Evolutionary conservation across 306 rosid species (phyloP).

Genomic region (Fagus crenata): DNA sequence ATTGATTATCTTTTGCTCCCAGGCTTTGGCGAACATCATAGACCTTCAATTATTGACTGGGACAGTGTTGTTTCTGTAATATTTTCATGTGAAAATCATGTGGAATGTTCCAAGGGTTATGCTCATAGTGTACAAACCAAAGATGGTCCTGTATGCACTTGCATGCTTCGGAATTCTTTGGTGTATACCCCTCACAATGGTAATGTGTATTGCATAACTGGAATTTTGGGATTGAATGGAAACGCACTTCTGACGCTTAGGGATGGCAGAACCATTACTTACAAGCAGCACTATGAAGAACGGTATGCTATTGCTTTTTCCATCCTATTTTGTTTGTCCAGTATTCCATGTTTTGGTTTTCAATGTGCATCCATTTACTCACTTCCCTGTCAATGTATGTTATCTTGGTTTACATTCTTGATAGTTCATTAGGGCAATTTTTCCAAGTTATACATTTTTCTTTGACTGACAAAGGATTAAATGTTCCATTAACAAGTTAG

Average conservation of each 20-base stretch:
- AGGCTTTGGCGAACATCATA: conserved; percentile 19
- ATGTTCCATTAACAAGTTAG: no score
- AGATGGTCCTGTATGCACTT: conserved; percentile 51
- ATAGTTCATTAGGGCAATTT: no score
- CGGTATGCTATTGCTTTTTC: conserved; percentile 43
- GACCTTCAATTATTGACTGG: conserved; percentile 53
- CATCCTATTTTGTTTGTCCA: no score
- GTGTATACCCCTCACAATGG: conserved; percentile 72
- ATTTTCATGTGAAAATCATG: conserved; percentile 37
- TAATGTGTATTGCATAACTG: conserved; percentile 50
- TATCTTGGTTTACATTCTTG: no score
- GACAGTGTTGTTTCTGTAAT: conserved; percentile 40
- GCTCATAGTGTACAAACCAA: conserved; percentile 32
- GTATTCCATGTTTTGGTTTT: background rate
- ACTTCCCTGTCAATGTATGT: no score
- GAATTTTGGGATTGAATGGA: conserved; percentile 46
- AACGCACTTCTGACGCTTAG: conserved; percentile 47
- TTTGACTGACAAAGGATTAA: no score
- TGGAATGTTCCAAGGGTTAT: conserved; percentile 18
- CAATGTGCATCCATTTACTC: no score
- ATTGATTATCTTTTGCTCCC: conserved; percentile 85
- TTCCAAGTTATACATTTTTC: no score
- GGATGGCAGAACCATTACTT: conserved; percentile 44
- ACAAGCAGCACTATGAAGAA: conserved; percentile 51
- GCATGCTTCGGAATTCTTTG: conserved; percentile 56